phyloP scores from a whole-genome alignment of 306 rosid genomes.

The Benincasa hispida region DNA sequence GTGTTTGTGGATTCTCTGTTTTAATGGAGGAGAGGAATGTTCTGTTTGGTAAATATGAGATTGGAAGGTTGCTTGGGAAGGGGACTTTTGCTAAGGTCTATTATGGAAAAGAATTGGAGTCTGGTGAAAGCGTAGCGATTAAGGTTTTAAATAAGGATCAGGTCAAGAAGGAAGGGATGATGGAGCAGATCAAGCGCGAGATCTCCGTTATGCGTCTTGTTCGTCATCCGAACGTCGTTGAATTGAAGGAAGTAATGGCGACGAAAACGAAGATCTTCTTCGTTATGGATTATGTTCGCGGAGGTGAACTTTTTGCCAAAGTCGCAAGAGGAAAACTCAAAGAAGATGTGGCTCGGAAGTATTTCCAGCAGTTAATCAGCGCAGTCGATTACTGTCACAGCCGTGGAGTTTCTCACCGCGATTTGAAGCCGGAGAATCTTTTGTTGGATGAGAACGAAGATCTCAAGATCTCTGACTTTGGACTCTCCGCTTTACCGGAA shows the following conservation, averaged over 20 bases:
- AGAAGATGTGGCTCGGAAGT: slow-evolving; percentile 54
- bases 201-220: slow-evolving; percentile 56
- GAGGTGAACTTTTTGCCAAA: slow-evolving; percentile 73
- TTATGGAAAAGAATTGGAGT: slow-evolving; percentile 29
- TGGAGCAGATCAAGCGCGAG: slow-evolving; percentile 75
- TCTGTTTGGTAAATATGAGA: slow-evolving; percentile 51
- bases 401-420: slow-evolving; percentile 70
- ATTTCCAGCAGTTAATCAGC: slow-evolving; percentile 58
- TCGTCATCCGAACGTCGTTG: slow-evolving; percentile 61
- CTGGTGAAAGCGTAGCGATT: slow-evolving; percentile 63
- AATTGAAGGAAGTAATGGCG: slow-evolving; percentile 65
- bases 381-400: slow-evolving; percentile 82
- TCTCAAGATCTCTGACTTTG: slow-evolving; percentile 65
- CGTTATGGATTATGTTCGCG: slow-evolving; percentile 65
- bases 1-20: not conserved
- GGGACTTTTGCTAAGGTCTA: slow-evolving; percentile 82
- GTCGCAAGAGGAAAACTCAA: slow-evolving; percentile 45
- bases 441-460: slow-evolving; percentile 52
- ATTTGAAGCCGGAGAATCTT: slow-evolving; percentile 66
- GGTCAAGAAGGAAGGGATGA: slow-evolving; percentile 52
- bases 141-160: slow-evolving; percentile 54
- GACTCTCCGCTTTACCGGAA: slow-evolving; percentile 64
- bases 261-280: slow-evolving; percentile 64
- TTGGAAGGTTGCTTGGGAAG: slow-evolving; percentile 53
- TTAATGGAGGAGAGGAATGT: slow-evolving; percentile 36